phyloP scores from a whole-genome alignment of 805 yeast species.

The Cyberlindnera xishuangbannaensis region DNA sequence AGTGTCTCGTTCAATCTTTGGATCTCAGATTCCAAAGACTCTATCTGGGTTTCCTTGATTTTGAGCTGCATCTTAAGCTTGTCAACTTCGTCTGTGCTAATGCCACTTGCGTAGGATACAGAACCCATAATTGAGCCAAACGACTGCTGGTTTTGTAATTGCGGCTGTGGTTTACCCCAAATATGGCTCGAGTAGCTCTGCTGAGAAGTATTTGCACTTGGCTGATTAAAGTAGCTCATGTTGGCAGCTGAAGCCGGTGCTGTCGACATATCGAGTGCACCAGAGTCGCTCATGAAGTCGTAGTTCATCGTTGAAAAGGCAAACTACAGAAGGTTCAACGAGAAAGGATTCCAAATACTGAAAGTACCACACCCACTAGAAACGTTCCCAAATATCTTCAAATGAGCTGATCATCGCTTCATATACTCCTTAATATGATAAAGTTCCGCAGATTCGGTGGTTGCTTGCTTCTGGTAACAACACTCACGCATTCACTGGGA shows the following conservation, averaged over 20 bases:
- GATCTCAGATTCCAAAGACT: constrained; percentile 40
- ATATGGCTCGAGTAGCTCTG: constrained; percentile 9
- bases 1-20: constrained; percentile 30
- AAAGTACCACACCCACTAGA: too few species aligned
- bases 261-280: constrained; percentile 11
- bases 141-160: constrained; percentile 1
- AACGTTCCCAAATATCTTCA: too few species aligned
- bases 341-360: too few species aligned
- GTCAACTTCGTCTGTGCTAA: constrained; percentile 25
- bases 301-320: constrained; percentile 9
- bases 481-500: too few species aligned
- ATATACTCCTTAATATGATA: too few species aligned
- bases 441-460: too few species aligned
- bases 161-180: constrained; percentile 10
- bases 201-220: constrained; percentile 2
- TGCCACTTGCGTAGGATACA: constrained; percentile 1
- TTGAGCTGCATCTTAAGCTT: constrained; percentile 44
- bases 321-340: too few species aligned
- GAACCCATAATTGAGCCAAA: constrained; percentile 3
- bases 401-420: too few species aligned
- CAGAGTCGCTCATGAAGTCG: constrained; percentile 7
- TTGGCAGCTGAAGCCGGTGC: constrained; percentile 13
- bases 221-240: constrained; percentile 5
- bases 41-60: constrained; percentile 48
- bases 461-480: too few species aligned